Percentiles rank a stretch among this genome's conserved stretches.
phyloP scores from a whole-genome alignment of 1,284 basidiomycete genomes.

The Cryptococcus amylolentus region DNA sequence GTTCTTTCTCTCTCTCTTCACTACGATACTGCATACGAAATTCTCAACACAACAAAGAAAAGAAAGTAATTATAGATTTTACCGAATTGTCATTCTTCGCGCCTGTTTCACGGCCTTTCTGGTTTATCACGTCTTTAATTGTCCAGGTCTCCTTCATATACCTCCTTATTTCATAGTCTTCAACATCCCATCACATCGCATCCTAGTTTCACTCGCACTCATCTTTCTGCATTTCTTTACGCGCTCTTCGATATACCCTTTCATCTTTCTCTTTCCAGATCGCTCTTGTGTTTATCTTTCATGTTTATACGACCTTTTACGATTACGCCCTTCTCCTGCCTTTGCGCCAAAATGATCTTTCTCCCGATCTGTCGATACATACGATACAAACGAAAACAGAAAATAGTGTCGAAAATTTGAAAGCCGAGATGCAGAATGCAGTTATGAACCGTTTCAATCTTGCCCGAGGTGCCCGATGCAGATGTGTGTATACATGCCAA shows the following conservation, averaged over 20 bases:
- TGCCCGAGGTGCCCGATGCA: neutral
- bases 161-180: neutral
- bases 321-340: neutral
- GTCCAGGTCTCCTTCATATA: neutral
- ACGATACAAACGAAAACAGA: too few species aligned
- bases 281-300: neutral
- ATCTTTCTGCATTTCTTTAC: too few species aligned
- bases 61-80: too few species aligned
- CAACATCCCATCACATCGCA: neutral
- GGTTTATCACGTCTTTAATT: neutral
- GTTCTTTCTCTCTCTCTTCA: too few species aligned
- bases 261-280: neutral
- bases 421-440: too few species aligned
- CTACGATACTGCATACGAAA: too few species aligned
- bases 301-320: constrained; percentile 1
- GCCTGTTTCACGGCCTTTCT: neutral
- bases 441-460: too few species aligned
- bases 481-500: neutral
- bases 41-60: too few species aligned
- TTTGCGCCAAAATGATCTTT: neutral
- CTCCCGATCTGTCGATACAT: too few species aligned
- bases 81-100: too few species aligned
- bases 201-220: neutral
- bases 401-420: too few species aligned
- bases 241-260: neutral